Percentiles rank a stretch among this genome's conserved stretches.
phyloP scores from a whole-genome alignment of 192 early-diverging fungal species.

The Gigaspora rosea region DNA sequence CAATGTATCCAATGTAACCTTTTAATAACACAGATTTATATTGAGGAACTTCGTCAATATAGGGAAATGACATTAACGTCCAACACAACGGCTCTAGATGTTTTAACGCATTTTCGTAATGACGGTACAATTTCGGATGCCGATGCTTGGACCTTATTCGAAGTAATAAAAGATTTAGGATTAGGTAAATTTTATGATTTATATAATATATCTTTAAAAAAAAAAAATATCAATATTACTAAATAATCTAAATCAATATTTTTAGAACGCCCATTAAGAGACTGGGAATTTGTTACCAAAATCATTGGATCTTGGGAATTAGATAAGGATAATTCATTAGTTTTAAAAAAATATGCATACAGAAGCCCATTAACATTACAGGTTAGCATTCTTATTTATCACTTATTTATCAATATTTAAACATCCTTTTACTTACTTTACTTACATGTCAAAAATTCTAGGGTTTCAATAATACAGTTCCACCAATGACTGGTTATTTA shows the following conservation, averaged over 20 bases:
- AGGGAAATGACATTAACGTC: slow-evolving; percentile 77
- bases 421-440: too few relatives aligned
- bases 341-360: slow-evolving; percentile 77
- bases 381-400: not conserved
- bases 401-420: not conserved
- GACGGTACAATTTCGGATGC: slow-evolving; percentile 52
- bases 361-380: slow-evolving; percentile 59
- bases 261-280: slow-evolving; percentile 81
- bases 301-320: slow-evolving; percentile 86
- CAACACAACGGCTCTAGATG: slow-evolving; percentile 70
- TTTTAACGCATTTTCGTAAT: slow-evolving; percentile 55
- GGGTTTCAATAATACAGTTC: slow-evolving; percentile 30
- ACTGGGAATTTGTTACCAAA: slow-evolving; percentile 89
- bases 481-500: slow-evolving; percentile 50
- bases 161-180: slow-evolving; percentile 81
- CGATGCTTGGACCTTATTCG: slow-evolving; percentile 87
- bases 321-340: slow-evolving; percentile 71
- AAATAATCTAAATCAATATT: too few relatives aligned
- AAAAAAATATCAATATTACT: not conserved
- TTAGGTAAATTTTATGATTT: slow-evolving; percentile 51
- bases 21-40: slow-evolving; percentile 72
- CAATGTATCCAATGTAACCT: slow-evolving; percentile 34
- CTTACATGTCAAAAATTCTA: not conserved
- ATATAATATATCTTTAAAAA: not conserved
- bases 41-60: slow-evolving; percentile 75